A percentile compares a stretch with the other conserved stretches of the same genome.
These are phyloP conservation scores for Malus hybrid DNA, from an alignment of 331 rosid species.

Conservation along the genomic window DNA sequence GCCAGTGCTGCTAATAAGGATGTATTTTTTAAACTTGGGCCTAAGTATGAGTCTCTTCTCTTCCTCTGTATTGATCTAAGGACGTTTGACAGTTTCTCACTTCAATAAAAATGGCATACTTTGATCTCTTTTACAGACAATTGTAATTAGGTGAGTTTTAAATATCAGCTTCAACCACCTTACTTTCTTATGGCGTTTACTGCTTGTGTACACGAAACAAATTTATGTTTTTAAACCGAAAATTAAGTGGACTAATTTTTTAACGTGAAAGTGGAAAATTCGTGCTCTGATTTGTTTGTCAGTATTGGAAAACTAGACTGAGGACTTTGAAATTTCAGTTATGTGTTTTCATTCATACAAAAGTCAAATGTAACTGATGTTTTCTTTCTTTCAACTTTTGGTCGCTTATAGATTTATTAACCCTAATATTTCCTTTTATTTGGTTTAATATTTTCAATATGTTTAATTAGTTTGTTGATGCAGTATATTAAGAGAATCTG, in stretches of 20 bases:
- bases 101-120: background rate
- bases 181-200: background rate
- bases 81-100: background rate
- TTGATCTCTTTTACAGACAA: background rate
- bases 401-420: background rate
- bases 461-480: constrained; percentile 24
- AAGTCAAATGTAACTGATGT: background rate
- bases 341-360: background rate
- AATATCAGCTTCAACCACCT: background rate
- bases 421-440: background rate
- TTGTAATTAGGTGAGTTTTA: background rate
- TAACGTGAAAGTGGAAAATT: background rate
- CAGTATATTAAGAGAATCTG: constrained; percentile 81
- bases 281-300: background rate
- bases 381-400: background rate
- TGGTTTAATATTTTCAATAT: constrained; percentile 16
- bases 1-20: background rate
- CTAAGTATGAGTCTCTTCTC: background rate
- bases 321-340: background rate
- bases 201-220: background rate
- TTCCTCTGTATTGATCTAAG: background rate
- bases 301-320: background rate
- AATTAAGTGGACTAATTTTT: background rate
- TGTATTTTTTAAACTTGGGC: background rate
- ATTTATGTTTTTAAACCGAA: background rate